Conservation (phyloP, 2,329 filamentous ascomycete genomes). For the Cercospora canescens region DNA sequence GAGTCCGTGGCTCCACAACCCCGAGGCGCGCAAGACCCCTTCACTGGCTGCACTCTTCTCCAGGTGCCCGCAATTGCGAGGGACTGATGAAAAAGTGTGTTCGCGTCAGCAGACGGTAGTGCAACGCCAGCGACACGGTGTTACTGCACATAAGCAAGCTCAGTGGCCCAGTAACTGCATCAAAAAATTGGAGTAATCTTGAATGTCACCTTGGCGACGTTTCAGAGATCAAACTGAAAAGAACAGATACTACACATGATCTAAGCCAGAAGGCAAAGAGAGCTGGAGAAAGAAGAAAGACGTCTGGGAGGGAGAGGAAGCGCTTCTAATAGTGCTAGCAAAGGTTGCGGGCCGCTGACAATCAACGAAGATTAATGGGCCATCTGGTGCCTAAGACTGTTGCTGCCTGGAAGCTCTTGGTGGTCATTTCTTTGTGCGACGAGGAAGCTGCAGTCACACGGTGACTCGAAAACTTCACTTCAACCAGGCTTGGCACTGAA, state of each 20-base stretch:
- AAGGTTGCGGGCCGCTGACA: not conserved
- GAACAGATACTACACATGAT: constrained; percentile 13
- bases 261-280: constrained; percentile 16
- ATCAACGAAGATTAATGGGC: not conserved
- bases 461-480: not conserved
- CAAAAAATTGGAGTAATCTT: constrained; percentile 11
- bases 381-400: too few relatives aligned
- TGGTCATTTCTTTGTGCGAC: not conserved
- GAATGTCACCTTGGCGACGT: not conserved
- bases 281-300: constrained; percentile 9
- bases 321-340: not conserved
- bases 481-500: not conserved
- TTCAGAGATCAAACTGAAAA: constrained; percentile 13
- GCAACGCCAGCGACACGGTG: constrained; percentile 6
- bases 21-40: not conserved
- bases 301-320: not conserved
- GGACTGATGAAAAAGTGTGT: constrained; percentile 5
- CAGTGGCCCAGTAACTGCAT: constrained; percentile 1
- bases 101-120: constrained; percentile 11
- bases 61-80: constrained; percentile 8
- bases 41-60: constrained; percentile 4
- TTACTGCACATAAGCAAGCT: constrained; percentile 2
- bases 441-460: not conserved
- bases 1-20: not conserved
- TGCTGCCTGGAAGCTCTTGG: not conserved